phyloP scores from a whole-genome alignment of 345 rosid genomes.

The Carallia pectinifolia region DNA sequence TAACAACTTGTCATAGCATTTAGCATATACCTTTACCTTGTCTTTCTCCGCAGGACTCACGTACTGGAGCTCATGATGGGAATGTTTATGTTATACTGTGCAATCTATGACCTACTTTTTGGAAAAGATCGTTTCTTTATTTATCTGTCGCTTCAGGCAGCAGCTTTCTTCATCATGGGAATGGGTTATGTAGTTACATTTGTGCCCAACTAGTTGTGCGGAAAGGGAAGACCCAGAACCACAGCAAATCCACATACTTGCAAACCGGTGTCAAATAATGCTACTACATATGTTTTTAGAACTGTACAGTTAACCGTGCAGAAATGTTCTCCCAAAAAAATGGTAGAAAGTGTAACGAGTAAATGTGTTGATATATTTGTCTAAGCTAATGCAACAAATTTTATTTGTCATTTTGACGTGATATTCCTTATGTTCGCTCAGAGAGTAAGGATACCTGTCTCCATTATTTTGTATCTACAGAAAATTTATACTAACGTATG shows the following conservation, averaged over 20 bases:
- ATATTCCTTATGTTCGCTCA: too few species aligned
- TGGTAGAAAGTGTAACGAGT: too few species aligned
- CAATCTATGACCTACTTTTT: conserved; percentile 22
- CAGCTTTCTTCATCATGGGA: conserved; percentile 27
- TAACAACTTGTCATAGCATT: too few species aligned
- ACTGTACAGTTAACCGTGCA: too few species aligned
- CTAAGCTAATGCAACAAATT: too few species aligned
- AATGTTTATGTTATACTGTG: conserved; percentile 24
- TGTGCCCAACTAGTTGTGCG: conserved; percentile 14
- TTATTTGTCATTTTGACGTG: too few species aligned
- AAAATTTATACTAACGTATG: too few species aligned
- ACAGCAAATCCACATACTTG: neutral
- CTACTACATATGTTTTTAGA: too few species aligned
- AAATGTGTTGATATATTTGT: too few species aligned
- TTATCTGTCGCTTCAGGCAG: conserved; percentile 29
- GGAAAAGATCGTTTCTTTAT: conserved; percentile 28
- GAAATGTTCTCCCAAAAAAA: too few species aligned
- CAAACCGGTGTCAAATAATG: neutral
- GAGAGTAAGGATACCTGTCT: too few species aligned
- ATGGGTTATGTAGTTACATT: conserved; percentile 28
- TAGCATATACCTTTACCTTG: neutral
- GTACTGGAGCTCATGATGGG: conserved; percentile 27
- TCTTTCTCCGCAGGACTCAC: conserved; percentile 12
- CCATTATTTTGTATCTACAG: too few species aligned
- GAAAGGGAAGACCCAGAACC: neutral